Evolutionary conservation across 2,329 filamentous ascomycete species (phyloP), one percentile per base, ranked within the genome.

Genomic region (Dactylonectria macrodidyma): DNA sequence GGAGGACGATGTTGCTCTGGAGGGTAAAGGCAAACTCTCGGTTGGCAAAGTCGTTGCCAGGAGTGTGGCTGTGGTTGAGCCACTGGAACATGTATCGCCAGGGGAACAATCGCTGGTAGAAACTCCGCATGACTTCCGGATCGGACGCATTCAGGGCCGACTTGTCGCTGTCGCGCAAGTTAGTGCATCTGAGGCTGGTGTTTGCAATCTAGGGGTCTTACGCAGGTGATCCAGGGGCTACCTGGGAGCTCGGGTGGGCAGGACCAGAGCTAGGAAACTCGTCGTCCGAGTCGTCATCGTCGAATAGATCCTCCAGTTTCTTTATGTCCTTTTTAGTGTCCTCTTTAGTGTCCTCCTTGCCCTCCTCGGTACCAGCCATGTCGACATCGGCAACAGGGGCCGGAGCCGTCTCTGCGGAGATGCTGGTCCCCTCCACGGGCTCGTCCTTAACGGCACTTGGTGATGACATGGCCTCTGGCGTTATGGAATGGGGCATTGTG

Each of bases 11-110:
- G 74, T 97, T 95, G 78, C 95, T 97, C 66, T 92, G 91, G n/a
- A 98, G 87, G 2, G 95, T 97, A 78, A 98, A 95, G 19, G 96
- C 95, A 79, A 99, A 98, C 81, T 99, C 96, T 78, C 96, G 92
- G 80, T 98, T 93, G 33, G 87, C 91, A 83, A 98, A 98, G 81
- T 98, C 95, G 72, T 91, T 92, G 5, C 92, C 92, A 0, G 96
- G 95, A 7, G 91, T 91, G 7, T 94, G 92, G 61, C 93, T 94
- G 82, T 98, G 96, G 79, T 98, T 99, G 55, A 99, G 89, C 96
- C 96, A 99, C 81, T 98, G 95, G 82, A 98, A 99, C 22, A 98
- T 90, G 69, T 94, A 92, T 67, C 95, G 91, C 87, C 97, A 99
- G 5, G 96, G 96, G 76, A 98, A 98, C 44, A 99, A 87, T 55